Evolutionary conservation across 2,329 filamentous ascomycete species (phyloP).

Genomic region (Pseudocercospora eumusae): DNA sequence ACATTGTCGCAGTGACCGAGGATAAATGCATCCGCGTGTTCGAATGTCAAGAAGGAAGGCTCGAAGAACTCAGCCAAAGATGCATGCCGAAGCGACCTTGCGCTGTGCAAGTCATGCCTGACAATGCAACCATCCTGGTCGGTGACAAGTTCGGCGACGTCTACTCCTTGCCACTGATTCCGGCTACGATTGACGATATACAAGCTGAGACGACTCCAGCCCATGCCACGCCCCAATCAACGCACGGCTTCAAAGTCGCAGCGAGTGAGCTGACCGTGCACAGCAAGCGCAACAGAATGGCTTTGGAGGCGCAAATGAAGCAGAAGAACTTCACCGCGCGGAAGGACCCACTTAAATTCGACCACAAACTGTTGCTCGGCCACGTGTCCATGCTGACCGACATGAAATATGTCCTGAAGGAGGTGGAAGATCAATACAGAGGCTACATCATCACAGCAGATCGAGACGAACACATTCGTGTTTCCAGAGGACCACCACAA

Average conservation of each 20-base stretch:
- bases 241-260: conserved; percentile 49
- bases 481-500: conserved; percentile 79
- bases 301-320: conserved; percentile 59
- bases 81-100: conserved; percentile 88
- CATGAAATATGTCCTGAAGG: conserved; percentile 58
- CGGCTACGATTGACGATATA: conserved; percentile 39
- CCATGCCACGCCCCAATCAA: conserved; percentile 30
- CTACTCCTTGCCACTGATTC: conserved; percentile 76
- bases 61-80: conserved; percentile 73
- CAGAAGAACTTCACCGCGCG: conserved; percentile 46
- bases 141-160: conserved; percentile 98
- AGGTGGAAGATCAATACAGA: conserved; percentile 48
- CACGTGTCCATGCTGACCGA: conserved; percentile 95
- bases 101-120: conserved; percentile 68
- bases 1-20: conserved; percentile 79
- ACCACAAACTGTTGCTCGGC: conserved; percentile 77
- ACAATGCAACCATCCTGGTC: conserved; percentile 71
- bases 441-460: conserved; percentile 68
- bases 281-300: conserved; percentile 60
- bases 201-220: conserved; percentile 30
- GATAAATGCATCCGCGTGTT: conserved; percentile 91
- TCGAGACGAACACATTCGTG: conserved; percentile 80
- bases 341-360: conserved; percentile 60
- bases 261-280: conserved; percentile 63
- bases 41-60: conserved; percentile 61